Base-by-base conservation (phyloP, 306 rosid genomes). In the Acacia acuminata region DNA sequence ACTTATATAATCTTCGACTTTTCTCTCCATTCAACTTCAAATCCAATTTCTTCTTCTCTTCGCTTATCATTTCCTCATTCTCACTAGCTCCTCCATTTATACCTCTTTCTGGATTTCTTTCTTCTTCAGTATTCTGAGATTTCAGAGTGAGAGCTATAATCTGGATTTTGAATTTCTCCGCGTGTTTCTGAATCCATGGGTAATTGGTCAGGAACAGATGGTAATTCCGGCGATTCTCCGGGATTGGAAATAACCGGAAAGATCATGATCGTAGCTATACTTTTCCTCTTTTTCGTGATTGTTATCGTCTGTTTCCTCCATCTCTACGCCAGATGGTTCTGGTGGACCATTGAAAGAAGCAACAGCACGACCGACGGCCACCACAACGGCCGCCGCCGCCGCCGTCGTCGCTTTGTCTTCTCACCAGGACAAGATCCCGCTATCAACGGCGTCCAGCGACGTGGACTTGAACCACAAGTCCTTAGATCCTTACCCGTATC, bases 251-350 rank as follows among this genome's bases (percentile, higher is more conserved):
- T 94, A 20, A 88, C 94, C 11, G 98, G 97, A n/a, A 94, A 88
- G 76, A 82, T 92, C 68, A 94, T 94, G 94, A 84, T 92, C 51
- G 79, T 82, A 6, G 85, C 90, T 24, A 85, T 91, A 22, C 64
- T 96, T 8, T 55, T 92, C 14, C 84, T 94, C 79, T 96, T 96
- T 81, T 16, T 89, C 30, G 86, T 92, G 58, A 90, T 96, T 43
- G 90, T 91, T 2, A 75, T 89, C 58, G 87, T 88, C 50, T 79
- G 91, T 40, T 71, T 84, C 73, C 83, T 92, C 66, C 98, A 94
- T 79, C 91, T 96, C 78, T 96, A 88, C 38, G 89, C 94, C 75
- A 92, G 79, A 81, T 89, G 91, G 88, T 88, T 85, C 73, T 92
- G 89, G 97, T 83, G 94, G 90, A 51, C 76, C 36, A 27, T 32